Evolutionary conservation across 1,139 yeast genomes (phyloP).

Genomic region (Pichia sp.): DNA sequence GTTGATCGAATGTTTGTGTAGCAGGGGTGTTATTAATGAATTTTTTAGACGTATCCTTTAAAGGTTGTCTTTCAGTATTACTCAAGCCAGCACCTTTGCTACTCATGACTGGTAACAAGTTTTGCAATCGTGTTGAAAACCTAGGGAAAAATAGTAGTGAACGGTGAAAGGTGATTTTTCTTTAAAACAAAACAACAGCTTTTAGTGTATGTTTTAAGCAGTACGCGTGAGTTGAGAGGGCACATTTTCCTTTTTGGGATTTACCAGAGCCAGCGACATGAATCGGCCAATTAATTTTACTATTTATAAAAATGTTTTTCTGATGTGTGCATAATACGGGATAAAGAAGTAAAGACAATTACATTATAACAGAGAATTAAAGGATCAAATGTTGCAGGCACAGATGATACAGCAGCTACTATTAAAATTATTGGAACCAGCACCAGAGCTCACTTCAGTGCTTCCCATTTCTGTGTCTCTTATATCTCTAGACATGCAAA

Average conservation of each 20-base stretch:
- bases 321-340: no score
- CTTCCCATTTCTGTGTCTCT: constrained; percentile 11
- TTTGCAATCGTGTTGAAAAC: neutral
- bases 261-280: neutral
- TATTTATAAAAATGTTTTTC: no score
- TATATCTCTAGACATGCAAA: constrained; percentile 6
- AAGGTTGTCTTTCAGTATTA: constrained; percentile 17
- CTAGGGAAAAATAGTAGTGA: neutral
- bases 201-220: neutral
- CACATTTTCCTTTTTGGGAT: neutral
- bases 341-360: no score
- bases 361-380: no score
- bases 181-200: neutral
- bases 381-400: constrained; percentile 10
- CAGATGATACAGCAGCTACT: constrained; percentile 8
- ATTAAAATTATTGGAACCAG: constrained; percentile 9
- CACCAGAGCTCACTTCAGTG: constrained; percentile 3
- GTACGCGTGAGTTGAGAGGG: neutral
- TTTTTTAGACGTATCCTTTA: constrained; percentile 27
- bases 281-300: neutral
- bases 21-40: constrained; percentile 18
- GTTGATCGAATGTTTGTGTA: neutral
- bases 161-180: neutral
- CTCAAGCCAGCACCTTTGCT: neutral
- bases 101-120: neutral